Evolutionary conservation across 192 early-diverging fungal species (phyloP).

Genomic region (Diversispora epigaea): DNA sequence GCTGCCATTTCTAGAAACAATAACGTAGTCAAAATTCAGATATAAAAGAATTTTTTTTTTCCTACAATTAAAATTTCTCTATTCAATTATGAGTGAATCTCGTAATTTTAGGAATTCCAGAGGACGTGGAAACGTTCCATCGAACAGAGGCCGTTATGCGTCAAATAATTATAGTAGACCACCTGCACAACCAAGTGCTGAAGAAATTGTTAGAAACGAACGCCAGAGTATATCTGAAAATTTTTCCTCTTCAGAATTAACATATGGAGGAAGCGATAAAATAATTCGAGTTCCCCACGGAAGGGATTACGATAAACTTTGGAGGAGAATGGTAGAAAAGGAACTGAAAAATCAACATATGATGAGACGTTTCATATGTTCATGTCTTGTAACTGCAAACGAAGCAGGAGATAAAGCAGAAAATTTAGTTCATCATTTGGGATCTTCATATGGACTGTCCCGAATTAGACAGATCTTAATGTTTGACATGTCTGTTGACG

Average conservation of each 20-base stretch:
- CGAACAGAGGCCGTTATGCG: too few relatives aligned
- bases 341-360: constrained; percentile 5
- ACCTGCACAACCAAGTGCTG: too few relatives aligned
- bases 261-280: constrained; percentile 17
- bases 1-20: too few relatives aligned
- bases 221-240: constrained; percentile 3
- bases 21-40: too few relatives aligned
- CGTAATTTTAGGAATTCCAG: too few relatives aligned
- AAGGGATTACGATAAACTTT: not conserved
- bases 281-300: constrained; percentile 1
- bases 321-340: not conserved
- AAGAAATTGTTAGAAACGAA: not conserved
- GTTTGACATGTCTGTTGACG: constrained; percentile 36
- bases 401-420: constrained; percentile 29
- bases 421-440: constrained; percentile 33
- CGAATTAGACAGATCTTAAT: constrained; percentile 36
- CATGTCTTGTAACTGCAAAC: constrained; percentile 30
- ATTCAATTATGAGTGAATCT: too few relatives aligned
- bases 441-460: constrained; percentile 10
- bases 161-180: too few relatives aligned
- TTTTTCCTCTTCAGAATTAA: constrained; percentile 17
- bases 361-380: constrained; percentile 27
- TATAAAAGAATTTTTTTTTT: too few relatives aligned
- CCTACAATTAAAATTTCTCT: too few relatives aligned
- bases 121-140: too few relatives aligned